These are phyloP conservation scores for Craterostigma plantagineum DNA, from an alignment of 257 asterid species.

Conservation along the genomic window DNA sequence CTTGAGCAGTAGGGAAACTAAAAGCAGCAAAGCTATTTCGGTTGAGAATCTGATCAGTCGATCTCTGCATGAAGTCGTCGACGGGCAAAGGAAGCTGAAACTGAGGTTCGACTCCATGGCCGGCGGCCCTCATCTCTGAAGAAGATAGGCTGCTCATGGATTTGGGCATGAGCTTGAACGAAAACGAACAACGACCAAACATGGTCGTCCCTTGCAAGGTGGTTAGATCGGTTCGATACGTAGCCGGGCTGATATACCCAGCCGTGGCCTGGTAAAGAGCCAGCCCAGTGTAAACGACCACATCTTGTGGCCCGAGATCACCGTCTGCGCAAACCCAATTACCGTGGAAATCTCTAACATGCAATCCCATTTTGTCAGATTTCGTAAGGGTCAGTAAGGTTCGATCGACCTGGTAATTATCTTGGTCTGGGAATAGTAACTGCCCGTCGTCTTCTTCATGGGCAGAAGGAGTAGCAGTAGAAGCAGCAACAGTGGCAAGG, in stretches of 20 bases:
- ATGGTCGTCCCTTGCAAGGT: slow-evolving; percentile 38
- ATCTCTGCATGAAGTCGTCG: slow-evolving; percentile 91
- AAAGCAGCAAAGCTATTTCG: slow-evolving; percentile 39
- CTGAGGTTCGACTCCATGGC: slow-evolving; percentile 89
- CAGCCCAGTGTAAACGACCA: slow-evolving; percentile 75
- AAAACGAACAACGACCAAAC: slow-evolving; percentile 62
- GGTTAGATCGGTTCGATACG: slow-evolving; percentile 41
- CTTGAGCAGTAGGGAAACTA: slow-evolving; percentile 55
- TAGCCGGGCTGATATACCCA: slow-evolving; percentile 75
- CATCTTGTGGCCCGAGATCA: slow-evolving; percentile 94
- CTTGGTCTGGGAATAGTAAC: slow-evolving; percentile 69
- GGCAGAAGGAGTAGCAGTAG: slow-evolving; percentile 6
- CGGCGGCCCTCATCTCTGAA: slow-evolving; percentile 96
- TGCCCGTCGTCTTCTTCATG: slow-evolving; percentile 70
- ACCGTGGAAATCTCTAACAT: slow-evolving; percentile 77
- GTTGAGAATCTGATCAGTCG: slow-evolving; percentile 71
- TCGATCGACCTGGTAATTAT: slow-evolving; percentile 62
- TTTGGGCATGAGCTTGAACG: slow-evolving; percentile 91
- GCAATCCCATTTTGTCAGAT: slow-evolving; percentile 74
- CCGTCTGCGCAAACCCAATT: slow-evolving; percentile 81
- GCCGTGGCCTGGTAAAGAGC: slow-evolving; percentile 96
- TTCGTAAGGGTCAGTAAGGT: slow-evolving; percentile 63
- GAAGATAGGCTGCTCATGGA: slow-evolving; percentile 77
- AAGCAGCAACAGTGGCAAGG: too few species aligned
- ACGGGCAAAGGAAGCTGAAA: slow-evolving; percentile 87